These are phyloP conservation scores for Datisca glomerata DNA, from an alignment of 306 rosid genomes.

Conservation along the genomic window DNA sequence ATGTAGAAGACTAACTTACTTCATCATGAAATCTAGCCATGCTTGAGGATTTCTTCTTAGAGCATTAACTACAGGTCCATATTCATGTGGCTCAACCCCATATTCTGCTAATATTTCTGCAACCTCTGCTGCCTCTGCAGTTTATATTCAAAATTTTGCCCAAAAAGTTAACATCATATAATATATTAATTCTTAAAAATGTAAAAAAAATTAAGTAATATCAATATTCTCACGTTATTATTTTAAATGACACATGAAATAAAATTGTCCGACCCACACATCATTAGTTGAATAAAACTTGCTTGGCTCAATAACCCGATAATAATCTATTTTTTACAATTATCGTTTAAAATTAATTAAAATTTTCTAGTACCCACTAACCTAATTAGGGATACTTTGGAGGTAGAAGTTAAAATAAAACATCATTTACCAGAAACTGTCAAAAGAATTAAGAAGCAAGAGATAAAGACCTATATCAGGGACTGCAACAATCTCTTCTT, in stretches of 20 bases:
- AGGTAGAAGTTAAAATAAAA: not conserved
- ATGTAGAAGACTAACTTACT: slow-evolving; percentile 28
- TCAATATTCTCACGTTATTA: no score
- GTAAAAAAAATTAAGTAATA: no score
- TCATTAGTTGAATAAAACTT: no score
- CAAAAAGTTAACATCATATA: not conserved
- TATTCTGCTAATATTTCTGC: slow-evolving; percentile 34
- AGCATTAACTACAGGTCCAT: slow-evolving; percentile 70
- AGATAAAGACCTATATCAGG: slow-evolving; percentile 42
- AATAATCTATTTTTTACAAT: no score
- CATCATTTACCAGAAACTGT: not conserved
- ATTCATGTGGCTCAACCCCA: slow-evolving; percentile 37
- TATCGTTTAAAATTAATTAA: not conserved
- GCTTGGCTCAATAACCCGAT: no score
- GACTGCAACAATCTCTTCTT: slow-evolving; percentile 62
- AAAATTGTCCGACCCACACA: no score
- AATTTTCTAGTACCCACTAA: no score
- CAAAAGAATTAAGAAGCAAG: not conserved
- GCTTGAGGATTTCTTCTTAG: slow-evolving; percentile 79
- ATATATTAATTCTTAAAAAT: not conserved
- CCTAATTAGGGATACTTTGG: no score
- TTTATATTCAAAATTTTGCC: not conserved
- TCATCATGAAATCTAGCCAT: slow-evolving; percentile 99
- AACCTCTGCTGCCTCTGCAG: slow-evolving; percentile 40
- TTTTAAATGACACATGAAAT: no score